Conservation (phyloP, 2,329 filamentous ascomycete genomes). For the Colletotrichum eleusines region DNA sequence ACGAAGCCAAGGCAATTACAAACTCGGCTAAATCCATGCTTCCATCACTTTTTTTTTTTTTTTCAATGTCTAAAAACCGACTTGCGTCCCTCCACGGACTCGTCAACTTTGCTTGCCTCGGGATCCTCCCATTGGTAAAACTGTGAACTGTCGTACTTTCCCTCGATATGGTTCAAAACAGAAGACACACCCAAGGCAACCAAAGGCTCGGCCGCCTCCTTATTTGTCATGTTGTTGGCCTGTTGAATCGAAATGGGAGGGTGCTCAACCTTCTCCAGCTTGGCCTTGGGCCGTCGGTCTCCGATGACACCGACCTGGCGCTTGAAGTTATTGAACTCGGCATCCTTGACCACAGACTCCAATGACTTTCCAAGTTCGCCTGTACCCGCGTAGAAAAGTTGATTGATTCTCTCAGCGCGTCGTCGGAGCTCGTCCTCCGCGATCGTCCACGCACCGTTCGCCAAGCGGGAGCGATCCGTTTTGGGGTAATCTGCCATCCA, state of each 20-base stretch:
- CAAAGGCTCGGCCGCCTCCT: slow-evolving; percentile 57
- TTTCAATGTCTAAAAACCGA: slow-evolving; percentile 31
- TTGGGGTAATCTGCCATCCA: slow-evolving; percentile 46
- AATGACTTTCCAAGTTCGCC: slow-evolving; percentile 52
- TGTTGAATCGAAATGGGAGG: slow-evolving; percentile 52
- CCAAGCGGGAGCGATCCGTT: slow-evolving; percentile 28
- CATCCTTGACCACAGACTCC: slow-evolving; percentile 49
- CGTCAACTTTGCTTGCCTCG: slow-evolving; percentile 20
- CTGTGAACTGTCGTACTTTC: slow-evolving; percentile 1
- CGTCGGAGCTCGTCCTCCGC: slow-evolving; percentile 44
- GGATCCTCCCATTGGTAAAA: slow-evolving; percentile 31
- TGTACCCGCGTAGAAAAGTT: slow-evolving; percentile 56
- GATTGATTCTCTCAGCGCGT: slow-evolving; percentile 49
- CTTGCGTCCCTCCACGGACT: slow-evolving; percentile 21
- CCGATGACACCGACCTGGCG: slow-evolving; percentile 54
- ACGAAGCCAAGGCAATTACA: slow-evolving; percentile 32
- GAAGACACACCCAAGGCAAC: slow-evolving; percentile 56
- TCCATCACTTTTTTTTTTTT: neutral
- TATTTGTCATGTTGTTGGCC: slow-evolving; percentile 52
- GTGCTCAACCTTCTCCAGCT: slow-evolving; percentile 45
- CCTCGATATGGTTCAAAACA: slow-evolving; percentile 43
- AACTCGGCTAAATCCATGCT: neutral
- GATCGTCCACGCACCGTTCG: slow-evolving; percentile 42
- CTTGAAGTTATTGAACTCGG: slow-evolving; percentile 46
- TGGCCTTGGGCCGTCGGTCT: slow-evolving; percentile 50